phyloP scores from a whole-genome alignment of 2,329 filamentous ascomycete species.

The Beauveria sp. region DNA sequence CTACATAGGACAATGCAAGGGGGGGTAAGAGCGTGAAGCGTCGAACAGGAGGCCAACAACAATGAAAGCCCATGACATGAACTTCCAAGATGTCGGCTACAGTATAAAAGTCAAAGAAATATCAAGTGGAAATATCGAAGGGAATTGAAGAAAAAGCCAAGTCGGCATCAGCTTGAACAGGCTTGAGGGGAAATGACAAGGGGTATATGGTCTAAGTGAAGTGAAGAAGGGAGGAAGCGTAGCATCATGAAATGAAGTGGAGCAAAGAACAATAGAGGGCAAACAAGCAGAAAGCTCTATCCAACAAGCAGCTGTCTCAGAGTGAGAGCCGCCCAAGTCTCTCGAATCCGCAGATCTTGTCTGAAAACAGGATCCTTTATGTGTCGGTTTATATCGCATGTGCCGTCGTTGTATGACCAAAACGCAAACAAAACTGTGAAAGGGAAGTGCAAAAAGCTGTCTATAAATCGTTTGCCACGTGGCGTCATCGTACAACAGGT shows the following conservation, averaged over 20 bases:
- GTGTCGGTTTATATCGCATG: neutral
- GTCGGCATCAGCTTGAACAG: neutral
- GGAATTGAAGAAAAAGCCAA: neutral
- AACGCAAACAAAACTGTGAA: neutral
- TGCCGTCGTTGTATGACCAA: neutral
- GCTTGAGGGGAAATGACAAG: slow-evolving; percentile 16
- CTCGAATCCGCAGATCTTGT: neutral
- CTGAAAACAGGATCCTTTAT: neutral
- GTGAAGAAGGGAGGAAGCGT: neutral
- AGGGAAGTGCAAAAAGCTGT: neutral
- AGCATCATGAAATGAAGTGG: slow-evolving; percentile 12
- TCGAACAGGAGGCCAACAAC: neutral
- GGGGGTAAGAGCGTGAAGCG: neutral
- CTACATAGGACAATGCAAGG: slow-evolving; percentile 1
- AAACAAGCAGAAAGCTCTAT: neutral
- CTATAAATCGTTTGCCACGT: neutral
- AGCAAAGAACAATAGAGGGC: neutral
- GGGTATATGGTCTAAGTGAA: slow-evolving; percentile 34
- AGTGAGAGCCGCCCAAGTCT: neutral
- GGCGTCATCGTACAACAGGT: neutral
- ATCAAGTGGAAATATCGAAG: slow-evolving; percentile 3
- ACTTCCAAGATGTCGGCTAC: neutral
- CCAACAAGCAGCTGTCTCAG: neutral
- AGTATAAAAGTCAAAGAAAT: slow-evolving; percentile 3
- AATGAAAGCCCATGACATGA: too few species aligned